phyloP scores from a whole-genome alignment of 1,284 basidiomycete species.

The Moesziomyces antarcticus region DNA sequence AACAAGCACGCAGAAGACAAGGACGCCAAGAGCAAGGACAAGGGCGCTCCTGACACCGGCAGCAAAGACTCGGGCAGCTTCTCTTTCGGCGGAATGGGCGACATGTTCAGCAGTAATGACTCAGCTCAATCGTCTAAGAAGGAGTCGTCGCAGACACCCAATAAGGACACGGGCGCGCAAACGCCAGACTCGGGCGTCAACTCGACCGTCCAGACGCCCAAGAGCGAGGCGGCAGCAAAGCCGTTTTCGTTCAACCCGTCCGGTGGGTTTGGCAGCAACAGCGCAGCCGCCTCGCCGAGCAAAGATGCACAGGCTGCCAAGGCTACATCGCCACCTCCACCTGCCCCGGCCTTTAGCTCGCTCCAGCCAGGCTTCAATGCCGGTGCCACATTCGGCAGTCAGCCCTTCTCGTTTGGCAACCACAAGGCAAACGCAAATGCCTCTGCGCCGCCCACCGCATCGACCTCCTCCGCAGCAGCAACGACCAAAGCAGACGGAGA shows the following conservation, averaged over 20 bases:
- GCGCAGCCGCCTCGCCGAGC: neutral
- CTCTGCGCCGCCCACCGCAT: slow-evolving; percentile 1
- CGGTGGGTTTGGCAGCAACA: neutral
- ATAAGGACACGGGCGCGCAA: neutral
- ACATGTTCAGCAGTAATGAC: slow-evolving; percentile 28
- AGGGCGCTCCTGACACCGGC: slow-evolving; percentile 6
- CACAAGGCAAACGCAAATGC: slow-evolving; percentile 10
- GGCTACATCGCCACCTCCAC: slow-evolving; percentile 22
- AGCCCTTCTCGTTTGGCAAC: slow-evolving; percentile 38
- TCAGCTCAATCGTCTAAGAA: slow-evolving; percentile 10
- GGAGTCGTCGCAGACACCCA: slow-evolving; percentile 4
- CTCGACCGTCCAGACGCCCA: slow-evolving; percentile 20
- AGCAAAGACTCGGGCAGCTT: slow-evolving; percentile 26
- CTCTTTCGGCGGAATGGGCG: slow-evolving; percentile 44
- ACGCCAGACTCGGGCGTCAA: slow-evolving; percentile 13
- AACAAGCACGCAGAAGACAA: slow-evolving; percentile 40
- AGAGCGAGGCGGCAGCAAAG: slow-evolving; percentile 13
- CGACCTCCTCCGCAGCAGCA: neutral
- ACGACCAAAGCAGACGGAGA: neutral
- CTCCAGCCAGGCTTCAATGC: slow-evolving; percentile 31
- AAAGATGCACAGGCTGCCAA: slow-evolving; percentile 8
- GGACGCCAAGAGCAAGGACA: slow-evolving; percentile 11
- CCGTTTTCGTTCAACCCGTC: slow-evolving; percentile 31
- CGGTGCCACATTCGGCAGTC: slow-evolving; percentile 24
- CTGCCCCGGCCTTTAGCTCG: slow-evolving; percentile 35